A percentile compares a stretch with the other conserved stretches of the same genome.
Evolutionary conservation across 306 rosid genomes (phyloP).

Genomic region (Cicer cuneatum): DNA sequence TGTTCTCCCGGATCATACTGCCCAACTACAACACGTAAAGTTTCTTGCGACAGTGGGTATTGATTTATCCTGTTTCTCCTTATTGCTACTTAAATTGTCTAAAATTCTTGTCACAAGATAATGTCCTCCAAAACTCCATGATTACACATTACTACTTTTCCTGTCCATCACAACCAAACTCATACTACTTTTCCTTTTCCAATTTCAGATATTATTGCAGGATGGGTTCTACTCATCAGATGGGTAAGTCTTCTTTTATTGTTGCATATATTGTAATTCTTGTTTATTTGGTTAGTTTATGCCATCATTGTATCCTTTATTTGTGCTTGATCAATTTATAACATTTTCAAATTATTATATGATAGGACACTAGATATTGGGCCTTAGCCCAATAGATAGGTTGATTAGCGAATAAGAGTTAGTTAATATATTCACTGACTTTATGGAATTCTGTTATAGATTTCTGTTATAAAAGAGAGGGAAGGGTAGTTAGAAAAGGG

Average conservation of each 20-base stretch:
- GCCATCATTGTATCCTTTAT: constrained; percentile 5
- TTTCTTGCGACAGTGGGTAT: constrained; percentile 78
- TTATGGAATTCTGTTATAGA: too few relatives aligned
- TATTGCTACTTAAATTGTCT: constrained; percentile 34
- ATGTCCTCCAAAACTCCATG: constrained; percentile 3
- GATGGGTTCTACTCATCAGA: constrained; percentile 69
- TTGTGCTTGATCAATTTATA: constrained; percentile 12
- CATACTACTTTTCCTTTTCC: constrained; percentile 40
- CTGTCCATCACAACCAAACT: constrained; percentile 30
- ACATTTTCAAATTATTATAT: neutral
- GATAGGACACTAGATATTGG: too few relatives aligned
- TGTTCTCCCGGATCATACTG: constrained; percentile 89
- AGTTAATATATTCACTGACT: too few relatives aligned
- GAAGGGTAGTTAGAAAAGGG: too few relatives aligned
- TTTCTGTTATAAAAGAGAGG: too few relatives aligned
- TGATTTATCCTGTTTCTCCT: constrained; percentile 53
- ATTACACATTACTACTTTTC: constrained; percentile 8
- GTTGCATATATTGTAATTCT: neutral
- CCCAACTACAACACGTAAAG: constrained; percentile 64
- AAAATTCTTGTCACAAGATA: constrained; percentile 38
- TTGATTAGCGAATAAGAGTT: too few relatives aligned
- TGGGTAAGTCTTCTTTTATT: constrained; percentile 55
- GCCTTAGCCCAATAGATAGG: too few relatives aligned
- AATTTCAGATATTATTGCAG: constrained; percentile 82
- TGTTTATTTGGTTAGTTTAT: constrained; percentile 22